Conservation (phyloP, 176 grass and related monocot species). For the Pontederia crassipes region DNA sequence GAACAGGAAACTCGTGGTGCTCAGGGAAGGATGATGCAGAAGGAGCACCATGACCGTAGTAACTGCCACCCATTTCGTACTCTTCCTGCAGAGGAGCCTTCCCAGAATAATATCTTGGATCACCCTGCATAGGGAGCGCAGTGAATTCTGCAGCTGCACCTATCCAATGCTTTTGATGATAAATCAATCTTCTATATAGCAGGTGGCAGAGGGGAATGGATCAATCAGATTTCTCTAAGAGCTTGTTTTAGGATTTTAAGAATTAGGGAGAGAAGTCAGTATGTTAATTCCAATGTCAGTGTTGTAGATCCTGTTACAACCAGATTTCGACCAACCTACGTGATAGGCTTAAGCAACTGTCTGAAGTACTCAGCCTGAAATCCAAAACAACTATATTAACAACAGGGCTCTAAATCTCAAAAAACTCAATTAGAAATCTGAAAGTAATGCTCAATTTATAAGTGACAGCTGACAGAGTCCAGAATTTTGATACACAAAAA, state of each 20-base stretch:
- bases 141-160: too few species aligned
- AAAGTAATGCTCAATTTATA: slow-evolving; percentile 15
- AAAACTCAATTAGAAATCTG: slow-evolving; percentile 4
- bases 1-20: slow-evolving; percentile 21
- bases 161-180: too few species aligned
- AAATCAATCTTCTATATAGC: too few species aligned
- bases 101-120: slow-evolving; percentile 34
- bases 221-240: too few species aligned
- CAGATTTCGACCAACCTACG: slow-evolving; percentile 29
- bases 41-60: slow-evolving; percentile 22
- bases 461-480: not conserved
- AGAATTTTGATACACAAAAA: too few species aligned
- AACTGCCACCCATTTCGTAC: slow-evolving; percentile 28
- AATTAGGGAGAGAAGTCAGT: too few species aligned
- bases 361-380: slow-evolving; percentile 88
- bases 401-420: slow-evolving; percentile 7
- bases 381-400: slow-evolving; percentile 7
- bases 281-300: too few species aligned
- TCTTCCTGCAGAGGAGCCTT: slow-evolving; percentile 22
- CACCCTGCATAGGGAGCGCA: slow-evolving; percentile 46
- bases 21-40: slow-evolving; percentile 16
- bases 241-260: too few species aligned
- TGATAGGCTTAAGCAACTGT: slow-evolving; percentile 89
- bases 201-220: too few species aligned
- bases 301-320: slow-evolving; percentile 14